These are phyloP conservation scores for Alternaria sp. DNA, from an alignment of 2,329 filamentous ascomycete genomes.

Conservation along the genomic window DNA sequence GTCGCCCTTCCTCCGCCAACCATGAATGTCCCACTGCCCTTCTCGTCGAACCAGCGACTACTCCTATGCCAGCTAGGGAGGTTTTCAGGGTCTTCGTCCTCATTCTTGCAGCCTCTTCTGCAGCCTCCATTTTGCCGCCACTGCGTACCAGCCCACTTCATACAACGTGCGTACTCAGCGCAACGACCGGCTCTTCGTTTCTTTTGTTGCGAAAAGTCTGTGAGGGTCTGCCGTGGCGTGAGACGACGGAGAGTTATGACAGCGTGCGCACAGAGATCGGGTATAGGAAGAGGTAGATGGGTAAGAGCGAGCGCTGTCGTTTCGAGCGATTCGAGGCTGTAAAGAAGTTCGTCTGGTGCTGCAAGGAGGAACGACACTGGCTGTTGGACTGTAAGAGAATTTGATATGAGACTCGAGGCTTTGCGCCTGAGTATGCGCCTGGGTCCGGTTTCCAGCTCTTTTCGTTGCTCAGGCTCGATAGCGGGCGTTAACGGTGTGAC, in stretches of 20 bases:
- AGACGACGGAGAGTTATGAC: constrained; percentile 43
- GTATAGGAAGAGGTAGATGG: constrained; percentile 34
- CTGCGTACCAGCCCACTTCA: constrained; percentile 44
- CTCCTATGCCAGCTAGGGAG: constrained; percentile 48
- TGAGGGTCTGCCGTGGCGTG: constrained; percentile 34
- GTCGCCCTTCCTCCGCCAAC: constrained; percentile 36
- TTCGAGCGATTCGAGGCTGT: constrained; percentile 46
- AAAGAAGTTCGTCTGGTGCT: constrained; percentile 35
- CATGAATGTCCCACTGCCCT: constrained; percentile 41
- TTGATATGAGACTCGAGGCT: constrained; percentile 21
- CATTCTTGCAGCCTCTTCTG: constrained; percentile 42
- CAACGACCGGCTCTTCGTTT: constrained; percentile 32
- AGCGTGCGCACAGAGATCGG: constrained; percentile 45
- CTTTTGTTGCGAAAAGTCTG: constrained; percentile 33
- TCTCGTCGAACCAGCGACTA: constrained; percentile 43
- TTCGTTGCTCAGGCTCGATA: constrained; percentile 5
- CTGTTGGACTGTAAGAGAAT: constrained; percentile 2
- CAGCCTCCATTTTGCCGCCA: constrained; percentile 46
- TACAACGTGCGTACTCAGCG: constrained; percentile 46
- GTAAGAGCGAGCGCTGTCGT: constrained; percentile 42
- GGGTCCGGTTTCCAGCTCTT: constrained; percentile 13
- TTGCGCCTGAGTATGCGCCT: constrained; percentile 32
- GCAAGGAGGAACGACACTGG: constrained; percentile 30
- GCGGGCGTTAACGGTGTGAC: constrained; percentile 25
- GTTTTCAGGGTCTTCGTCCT: constrained; percentile 44